These are phyloP conservation scores for Ettlia oleoabundans DNA, from an alignment of 139 green algal genomes.

Conservation along the genomic window DNA sequence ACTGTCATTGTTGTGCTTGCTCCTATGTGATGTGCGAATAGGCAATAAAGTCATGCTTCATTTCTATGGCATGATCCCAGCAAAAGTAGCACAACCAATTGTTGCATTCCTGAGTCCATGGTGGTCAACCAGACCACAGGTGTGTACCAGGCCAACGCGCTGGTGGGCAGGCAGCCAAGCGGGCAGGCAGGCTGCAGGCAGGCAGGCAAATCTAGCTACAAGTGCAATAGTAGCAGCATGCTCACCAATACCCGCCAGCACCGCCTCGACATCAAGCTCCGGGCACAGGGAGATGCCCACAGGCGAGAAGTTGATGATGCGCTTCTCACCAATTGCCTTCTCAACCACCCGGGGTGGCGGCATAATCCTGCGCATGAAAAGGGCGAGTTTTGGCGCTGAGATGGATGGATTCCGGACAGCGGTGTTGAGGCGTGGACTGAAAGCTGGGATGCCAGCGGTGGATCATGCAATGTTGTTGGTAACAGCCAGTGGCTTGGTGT, in stretches of 20 bases:
- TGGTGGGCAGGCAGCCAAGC: background rate
- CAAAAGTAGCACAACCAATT: too few species aligned
- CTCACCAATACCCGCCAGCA: conserved; percentile 40
- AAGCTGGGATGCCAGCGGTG: too few species aligned
- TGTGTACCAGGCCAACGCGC: too few species aligned
- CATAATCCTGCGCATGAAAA: conserved; percentile 85
- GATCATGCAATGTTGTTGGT: too few species aligned
- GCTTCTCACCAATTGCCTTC: conserved; percentile 82
- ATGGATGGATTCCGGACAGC: background rate
- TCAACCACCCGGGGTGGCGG: conserved; percentile 87
- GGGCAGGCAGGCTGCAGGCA: background rate
- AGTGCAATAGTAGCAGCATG: background rate
- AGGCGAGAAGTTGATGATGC: conserved; percentile 73
- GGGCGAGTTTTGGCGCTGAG: background rate
- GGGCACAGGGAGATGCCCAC: conserved; percentile 79
- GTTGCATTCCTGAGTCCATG: too few species aligned
- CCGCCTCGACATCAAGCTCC: conserved; percentile 70
- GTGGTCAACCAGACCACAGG: too few species aligned
- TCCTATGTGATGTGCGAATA: too few species aligned
- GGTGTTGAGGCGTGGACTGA: background rate
- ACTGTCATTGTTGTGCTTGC: too few species aligned
- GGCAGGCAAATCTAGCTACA: background rate
- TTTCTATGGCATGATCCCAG: too few species aligned
- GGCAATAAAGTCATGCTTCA: too few species aligned
- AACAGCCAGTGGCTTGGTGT: too few species aligned